A percentile compares a stretch with the other conserved stretches of the same genome.
Conservation (phyloP, 192 early-diverging fungal genomes). For the Chytriomyces sp. region DNA sequence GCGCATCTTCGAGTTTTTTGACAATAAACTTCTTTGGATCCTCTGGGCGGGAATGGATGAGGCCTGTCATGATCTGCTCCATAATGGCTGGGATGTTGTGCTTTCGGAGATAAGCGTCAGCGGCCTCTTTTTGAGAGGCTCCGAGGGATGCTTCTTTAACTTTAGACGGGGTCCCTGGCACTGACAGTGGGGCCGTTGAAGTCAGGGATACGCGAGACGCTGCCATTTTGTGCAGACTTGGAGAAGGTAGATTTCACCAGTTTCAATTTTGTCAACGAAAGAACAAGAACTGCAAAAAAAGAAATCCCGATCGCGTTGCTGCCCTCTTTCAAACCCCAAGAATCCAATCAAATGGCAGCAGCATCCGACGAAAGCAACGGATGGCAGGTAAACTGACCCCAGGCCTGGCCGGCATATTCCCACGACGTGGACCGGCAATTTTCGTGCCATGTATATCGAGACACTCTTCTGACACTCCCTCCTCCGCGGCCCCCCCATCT, state of each 20-base stretch:
- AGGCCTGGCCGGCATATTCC: too few relatives aligned
- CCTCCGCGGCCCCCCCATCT: not conserved
- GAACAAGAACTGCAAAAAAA: not conserved
- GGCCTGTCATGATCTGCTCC: conserved; percentile 42
- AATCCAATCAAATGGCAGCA: conserved; percentile 11
- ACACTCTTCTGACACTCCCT: not conserved
- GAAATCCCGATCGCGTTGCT: not conserved
- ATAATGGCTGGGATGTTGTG: conserved; percentile 48
- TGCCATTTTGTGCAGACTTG: not conserved
- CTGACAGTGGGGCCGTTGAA: too few relatives aligned
- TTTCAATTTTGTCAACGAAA: not conserved
- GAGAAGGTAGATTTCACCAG: not conserved
- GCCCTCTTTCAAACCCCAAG: not conserved
- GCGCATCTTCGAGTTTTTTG: conserved; percentile 53
- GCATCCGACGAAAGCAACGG: conserved; percentile 30
- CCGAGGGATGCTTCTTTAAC: not conserved
- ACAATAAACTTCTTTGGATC: conserved; percentile 53
- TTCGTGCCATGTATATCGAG: not conserved
- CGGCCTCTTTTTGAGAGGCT: conserved; percentile 34
- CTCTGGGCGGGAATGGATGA: conserved; percentile 45
- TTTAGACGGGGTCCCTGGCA: too few relatives aligned
- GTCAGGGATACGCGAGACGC: not conserved
- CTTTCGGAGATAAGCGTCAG: conserved; percentile 41
- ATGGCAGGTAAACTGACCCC: conserved; percentile 14
- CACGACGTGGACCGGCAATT: too few relatives aligned